Percentiles rank a stretch among this genome's conserved stretches.
Conservation (phyloP, 2,329 filamentous ascomycete species). For the Scytalidium sp. region DNA sequence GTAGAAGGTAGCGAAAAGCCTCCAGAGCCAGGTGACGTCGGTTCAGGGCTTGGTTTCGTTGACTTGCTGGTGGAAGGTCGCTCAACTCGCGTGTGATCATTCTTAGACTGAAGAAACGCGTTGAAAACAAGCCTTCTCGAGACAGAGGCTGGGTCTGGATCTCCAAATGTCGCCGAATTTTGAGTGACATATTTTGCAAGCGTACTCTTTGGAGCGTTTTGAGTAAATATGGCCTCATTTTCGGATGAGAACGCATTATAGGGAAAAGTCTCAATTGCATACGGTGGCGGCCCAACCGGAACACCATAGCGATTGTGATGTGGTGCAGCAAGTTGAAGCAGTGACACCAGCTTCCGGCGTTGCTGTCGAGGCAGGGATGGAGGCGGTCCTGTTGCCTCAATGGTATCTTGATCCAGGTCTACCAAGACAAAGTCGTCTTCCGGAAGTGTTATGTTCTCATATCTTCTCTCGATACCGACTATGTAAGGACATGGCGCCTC, state of each 20-base stretch:
- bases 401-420: slow-evolving; percentile 86
- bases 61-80: slow-evolving; percentile 75
- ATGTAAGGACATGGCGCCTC: slow-evolving; percentile 97
- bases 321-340: slow-evolving; percentile 86
- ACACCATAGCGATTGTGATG: slow-evolving; percentile 87
- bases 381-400: slow-evolving; percentile 81
- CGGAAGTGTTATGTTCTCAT: slow-evolving; percentile 80
- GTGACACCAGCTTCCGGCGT: slow-evolving; percentile 80
- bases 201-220: slow-evolving; percentile 65
- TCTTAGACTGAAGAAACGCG: slow-evolving; percentile 76
- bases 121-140: slow-evolving; percentile 73
- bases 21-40: slow-evolving; percentile 73
- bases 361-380: slow-evolving; percentile 80
- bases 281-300: slow-evolving; percentile 81
- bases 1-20: slow-evolving; percentile 74
- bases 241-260: slow-evolving; percentile 89
- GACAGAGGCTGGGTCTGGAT: slow-evolving; percentile 41
- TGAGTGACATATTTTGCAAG: slow-evolving; percentile 85
- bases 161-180: slow-evolving; percentile 84
- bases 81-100: slow-evolving; percentile 64
- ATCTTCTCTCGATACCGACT: slow-evolving; percentile 89
- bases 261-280: slow-evolving; percentile 89
- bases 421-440: slow-evolving; percentile 96
- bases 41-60: slow-evolving; percentile 57
- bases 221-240: slow-evolving; percentile 74